These are phyloP conservation scores for Microthlaspi erraticum DNA, from an alignment of 345 rosid genomes.

Conservation along the genomic window DNA sequence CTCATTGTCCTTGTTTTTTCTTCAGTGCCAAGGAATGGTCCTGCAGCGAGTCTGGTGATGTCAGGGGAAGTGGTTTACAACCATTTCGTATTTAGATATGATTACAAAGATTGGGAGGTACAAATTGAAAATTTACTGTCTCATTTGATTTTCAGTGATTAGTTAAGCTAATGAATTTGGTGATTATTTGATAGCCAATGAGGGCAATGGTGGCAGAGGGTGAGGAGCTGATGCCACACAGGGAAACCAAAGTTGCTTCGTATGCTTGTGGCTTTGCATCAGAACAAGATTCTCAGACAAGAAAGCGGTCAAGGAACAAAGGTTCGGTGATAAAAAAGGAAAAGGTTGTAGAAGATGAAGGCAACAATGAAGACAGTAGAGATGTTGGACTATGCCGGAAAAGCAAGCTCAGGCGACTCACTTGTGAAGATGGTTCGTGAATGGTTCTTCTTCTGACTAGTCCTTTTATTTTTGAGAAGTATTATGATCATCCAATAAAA, in stretches of 20 bases:
- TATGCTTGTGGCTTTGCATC: conserved; percentile 30
- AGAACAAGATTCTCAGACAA: conserved; percentile 45
- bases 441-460: background rate
- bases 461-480: too few relatives aligned
- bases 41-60: conserved; percentile 54
- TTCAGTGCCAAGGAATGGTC: conserved; percentile 83
- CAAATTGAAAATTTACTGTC: background rate
- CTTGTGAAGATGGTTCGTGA: conserved; percentile 34
- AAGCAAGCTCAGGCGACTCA: conserved; percentile 49
- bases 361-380: background rate
- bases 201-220: conserved; percentile 51
- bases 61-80: conserved; percentile 59
- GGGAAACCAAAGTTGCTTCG: conserved; percentile 14
- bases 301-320: conserved; percentile 64
- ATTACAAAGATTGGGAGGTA: conserved; percentile 88
- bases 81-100: conserved; percentile 81
- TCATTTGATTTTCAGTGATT: background rate
- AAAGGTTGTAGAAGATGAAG: conserved; percentile 55
- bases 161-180: background rate
- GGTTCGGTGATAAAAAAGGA: conserved; percentile 65
- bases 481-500: too few relatives aligned
- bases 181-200: conserved; percentile 55
- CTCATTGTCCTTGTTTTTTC: background rate
- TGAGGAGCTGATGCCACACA: conserved; percentile 76
- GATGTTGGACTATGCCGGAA: conserved; percentile 38